phyloP scores from a whole-genome alignment of 2,329 filamentous ascomycete species.

The Fusarium sp. region DNA sequence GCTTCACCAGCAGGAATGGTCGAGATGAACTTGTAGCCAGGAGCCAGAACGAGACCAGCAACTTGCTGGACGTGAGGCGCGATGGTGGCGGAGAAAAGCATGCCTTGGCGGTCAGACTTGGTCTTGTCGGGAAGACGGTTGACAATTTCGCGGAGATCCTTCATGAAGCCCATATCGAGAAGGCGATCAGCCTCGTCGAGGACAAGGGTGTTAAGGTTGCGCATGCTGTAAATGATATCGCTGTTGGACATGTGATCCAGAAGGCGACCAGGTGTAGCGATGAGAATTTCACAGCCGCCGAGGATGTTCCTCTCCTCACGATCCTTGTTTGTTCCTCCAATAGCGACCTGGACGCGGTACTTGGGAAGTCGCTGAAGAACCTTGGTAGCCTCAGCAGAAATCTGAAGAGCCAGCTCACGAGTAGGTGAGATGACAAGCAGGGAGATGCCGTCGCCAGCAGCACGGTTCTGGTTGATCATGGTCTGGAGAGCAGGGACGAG shows the following conservation, averaged over 20 bases:
- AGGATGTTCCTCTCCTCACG: constrained; percentile 78
- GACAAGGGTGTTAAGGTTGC: constrained; percentile 80
- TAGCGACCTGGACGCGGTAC: constrained; percentile 82
- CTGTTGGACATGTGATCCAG: constrained; percentile 83
- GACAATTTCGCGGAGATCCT: constrained; percentile 81
- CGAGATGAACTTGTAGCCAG: constrained; percentile 82
- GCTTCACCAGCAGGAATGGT: constrained; percentile 81
- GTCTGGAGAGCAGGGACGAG: constrained; percentile 85
- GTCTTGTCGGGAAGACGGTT: constrained; percentile 74
- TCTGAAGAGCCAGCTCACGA: constrained; percentile 78
- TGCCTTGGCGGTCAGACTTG: constrained; percentile 74
- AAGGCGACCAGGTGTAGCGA: constrained; percentile 84
- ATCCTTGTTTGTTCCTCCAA: constrained; percentile 83
- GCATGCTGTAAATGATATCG: constrained; percentile 75
- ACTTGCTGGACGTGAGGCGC: constrained; percentile 82
- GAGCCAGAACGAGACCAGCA: constrained; percentile 76
- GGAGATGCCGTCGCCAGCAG: constrained; percentile 60
- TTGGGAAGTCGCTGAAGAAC: constrained; percentile 79
- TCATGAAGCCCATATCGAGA: constrained; percentile 88
- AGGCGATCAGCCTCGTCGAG: constrained; percentile 87
- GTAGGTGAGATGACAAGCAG: constrained; percentile 78
- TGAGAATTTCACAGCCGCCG: constrained; percentile 80
- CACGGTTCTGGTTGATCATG: constrained; percentile 66
- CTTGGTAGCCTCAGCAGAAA: constrained; percentile 77
- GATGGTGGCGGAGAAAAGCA: constrained; percentile 89